Percentiles rank a stretch among this genome's conserved stretches.
Conservation (phyloP, 352 stramenopile genomes). For the Globisporangium heterothallicum region DNA sequence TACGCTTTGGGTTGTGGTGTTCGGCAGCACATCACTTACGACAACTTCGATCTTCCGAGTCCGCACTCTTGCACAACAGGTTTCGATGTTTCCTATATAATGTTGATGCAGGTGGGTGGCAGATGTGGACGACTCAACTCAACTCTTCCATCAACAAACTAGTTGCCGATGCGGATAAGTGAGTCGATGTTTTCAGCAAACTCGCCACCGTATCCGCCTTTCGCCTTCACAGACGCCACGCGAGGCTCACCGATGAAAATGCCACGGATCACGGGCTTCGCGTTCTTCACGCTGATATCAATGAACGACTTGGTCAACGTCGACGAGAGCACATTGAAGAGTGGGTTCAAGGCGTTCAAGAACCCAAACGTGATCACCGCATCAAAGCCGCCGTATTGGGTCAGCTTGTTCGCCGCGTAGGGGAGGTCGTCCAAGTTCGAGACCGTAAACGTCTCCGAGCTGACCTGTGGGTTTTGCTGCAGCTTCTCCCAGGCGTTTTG, state of each 20-base stretch:
- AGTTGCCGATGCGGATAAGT: constrained; percentile 66
- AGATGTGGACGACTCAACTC: not conserved
- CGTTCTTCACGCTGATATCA: constrained; percentile 77
- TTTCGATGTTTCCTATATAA: not conserved
- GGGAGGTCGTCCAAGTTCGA: constrained; percentile 64
- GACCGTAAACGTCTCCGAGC: constrained; percentile 63
- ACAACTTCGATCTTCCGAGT: too few species aligned
- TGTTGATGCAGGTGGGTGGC: not conserved
- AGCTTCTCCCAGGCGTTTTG: constrained; percentile 61
- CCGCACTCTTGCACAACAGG: too few species aligned
- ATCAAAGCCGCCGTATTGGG: constrained; percentile 60
- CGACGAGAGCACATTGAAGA: constrained; percentile 54
- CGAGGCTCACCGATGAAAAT: constrained; percentile 80
- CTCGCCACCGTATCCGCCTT: constrained; percentile 59
- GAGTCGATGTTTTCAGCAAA: constrained; percentile 55
- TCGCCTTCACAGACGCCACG: constrained; percentile 65
- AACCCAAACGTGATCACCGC: constrained; percentile 76
- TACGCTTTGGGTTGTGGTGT: too few species aligned
- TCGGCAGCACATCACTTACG: too few species aligned
- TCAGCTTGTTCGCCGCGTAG: constrained; percentile 82
- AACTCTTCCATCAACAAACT: constrained; percentile 20
- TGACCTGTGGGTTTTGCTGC: constrained; percentile 25
- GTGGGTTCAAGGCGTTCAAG: constrained; percentile 54
- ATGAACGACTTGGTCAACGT: constrained; percentile 71
- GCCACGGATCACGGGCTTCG: constrained; percentile 69